Percentiles rank a stretch among this genome's conserved stretches.
Conservation (phyloP, 768 basidiomycete genomes). For the Tricholoma bakamatsutake region DNA sequence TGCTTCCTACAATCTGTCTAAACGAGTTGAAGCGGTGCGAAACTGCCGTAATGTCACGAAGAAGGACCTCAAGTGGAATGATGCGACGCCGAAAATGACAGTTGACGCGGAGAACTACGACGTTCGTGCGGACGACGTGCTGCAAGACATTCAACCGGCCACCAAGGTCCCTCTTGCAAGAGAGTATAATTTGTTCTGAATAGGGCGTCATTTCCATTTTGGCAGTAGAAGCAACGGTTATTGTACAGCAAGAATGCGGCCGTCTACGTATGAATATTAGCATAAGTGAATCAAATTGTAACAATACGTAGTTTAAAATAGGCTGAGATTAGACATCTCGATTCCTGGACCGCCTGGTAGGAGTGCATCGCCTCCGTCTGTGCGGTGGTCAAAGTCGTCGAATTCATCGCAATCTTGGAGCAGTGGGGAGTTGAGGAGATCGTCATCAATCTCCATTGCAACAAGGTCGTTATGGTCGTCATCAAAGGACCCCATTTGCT, state of each 20-base stretch:
- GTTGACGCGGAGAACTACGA: conserved; percentile 94
- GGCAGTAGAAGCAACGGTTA: not conserved
- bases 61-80: conserved; percentile 93
- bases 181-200: conserved; percentile 77
- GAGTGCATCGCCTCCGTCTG: not conserved
- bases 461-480: not conserved
- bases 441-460: conserved; percentile 7
- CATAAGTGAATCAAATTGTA: not conserved
- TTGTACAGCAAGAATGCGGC: not conserved
- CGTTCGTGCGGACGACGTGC: conserved; percentile 73
- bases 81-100: conserved; percentile 68
- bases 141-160: conserved; percentile 76
- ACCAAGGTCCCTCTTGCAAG: conserved; percentile 59
- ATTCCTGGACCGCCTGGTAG: conserved; percentile 2
- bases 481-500: not conserved
- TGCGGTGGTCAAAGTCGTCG: conserved; percentile 10
- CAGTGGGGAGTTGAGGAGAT: conserved; percentile 13
- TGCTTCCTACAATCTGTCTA: conserved; percentile 61
- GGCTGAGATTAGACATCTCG: conserved; percentile 3
- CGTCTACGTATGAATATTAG: not conserved
- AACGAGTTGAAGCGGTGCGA: conserved; percentile 68
- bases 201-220: not conserved
- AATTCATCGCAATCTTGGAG: conserved; percentile 17
- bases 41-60: conserved; percentile 75
- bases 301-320: conserved; percentile 1